Percentiles rank a stretch among this genome's conserved stretches.
These are phyloP conservation scores for Schoenoplectus triqueter DNA, from an alignment of 202 grass and related monocot genomes.

Conservation along the genomic window DNA sequence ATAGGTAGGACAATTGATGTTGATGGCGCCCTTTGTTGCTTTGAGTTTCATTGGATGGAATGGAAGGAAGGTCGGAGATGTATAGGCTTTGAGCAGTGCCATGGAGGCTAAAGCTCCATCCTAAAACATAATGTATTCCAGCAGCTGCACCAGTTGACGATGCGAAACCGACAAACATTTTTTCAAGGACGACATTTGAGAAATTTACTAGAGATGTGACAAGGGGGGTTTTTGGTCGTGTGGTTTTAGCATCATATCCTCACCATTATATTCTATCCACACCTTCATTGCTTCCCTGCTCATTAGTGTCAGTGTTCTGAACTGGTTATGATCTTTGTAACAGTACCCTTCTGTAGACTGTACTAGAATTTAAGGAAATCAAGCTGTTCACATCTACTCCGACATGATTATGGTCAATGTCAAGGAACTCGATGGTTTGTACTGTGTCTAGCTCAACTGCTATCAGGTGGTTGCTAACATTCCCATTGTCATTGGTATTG, in stretches of 20 bases:
- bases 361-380: conserved; percentile 8
- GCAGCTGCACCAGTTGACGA: background rate
- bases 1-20: background rate
- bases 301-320: background rate
- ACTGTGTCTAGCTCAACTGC: background rate
- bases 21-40: background rate
- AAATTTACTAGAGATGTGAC: background rate
- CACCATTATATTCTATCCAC: conserved; percentile 5
- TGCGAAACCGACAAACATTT: conserved; percentile 12
- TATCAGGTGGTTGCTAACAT: background rate
- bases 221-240: background rate
- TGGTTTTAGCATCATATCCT: background rate
- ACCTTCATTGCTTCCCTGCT: background rate
- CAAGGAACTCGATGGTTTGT: background rate
- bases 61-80: background rate
- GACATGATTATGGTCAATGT: conserved; percentile 11
- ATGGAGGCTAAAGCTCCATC: conserved; percentile 11
- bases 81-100: background rate
- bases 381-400: conserved; percentile 13
- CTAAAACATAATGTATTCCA: background rate
- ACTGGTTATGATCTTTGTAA: background rate
- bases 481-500: background rate
- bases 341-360: background rate
- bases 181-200: background rate
- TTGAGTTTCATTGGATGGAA: background rate